Conservation (phyloP, 2,329 filamentous ascomycete species). For the Clonostachys rosea region DNA sequence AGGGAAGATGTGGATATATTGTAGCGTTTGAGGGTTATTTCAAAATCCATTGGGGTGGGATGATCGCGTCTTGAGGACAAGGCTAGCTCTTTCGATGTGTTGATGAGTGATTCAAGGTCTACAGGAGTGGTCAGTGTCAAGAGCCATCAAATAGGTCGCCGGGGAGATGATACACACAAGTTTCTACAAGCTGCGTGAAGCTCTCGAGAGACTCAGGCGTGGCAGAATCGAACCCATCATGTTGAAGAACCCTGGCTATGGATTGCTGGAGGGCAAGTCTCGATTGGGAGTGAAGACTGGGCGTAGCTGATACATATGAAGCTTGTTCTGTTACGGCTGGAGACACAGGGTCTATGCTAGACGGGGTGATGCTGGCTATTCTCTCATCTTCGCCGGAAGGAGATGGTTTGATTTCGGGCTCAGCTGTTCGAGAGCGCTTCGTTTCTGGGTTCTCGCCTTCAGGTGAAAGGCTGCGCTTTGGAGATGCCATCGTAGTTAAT, state of each 20-base stretch:
- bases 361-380: too few species aligned
- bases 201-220: slow-evolving; percentile 53
- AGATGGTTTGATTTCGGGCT: too few species aligned
- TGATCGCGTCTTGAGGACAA: slow-evolving; percentile 44
- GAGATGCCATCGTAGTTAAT: slow-evolving; percentile 8
- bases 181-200: slow-evolving; percentile 50
- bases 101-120: slow-evolving; percentile 47
- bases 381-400: too few species aligned
- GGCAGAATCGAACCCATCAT: slow-evolving; percentile 54
- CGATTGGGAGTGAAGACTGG: slow-evolving; percentile 23
- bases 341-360: too few species aligned
- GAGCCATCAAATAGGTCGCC: not conserved
- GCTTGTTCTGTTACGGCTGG: too few species aligned
- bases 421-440: slow-evolving; percentile 20
- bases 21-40: slow-evolving; percentile 43
- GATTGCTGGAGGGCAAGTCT: slow-evolving; percentile 43
- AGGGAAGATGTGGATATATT: slow-evolving; percentile 47
- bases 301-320: slow-evolving; percentile 9
- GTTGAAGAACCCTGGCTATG: slow-evolving; percentile 48
- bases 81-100: slow-evolving; percentile 40
- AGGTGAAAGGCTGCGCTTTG: slow-evolving; percentile 28
- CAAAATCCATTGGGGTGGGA: slow-evolving; percentile 53
- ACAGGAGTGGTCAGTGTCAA: slow-evolving; percentile 4
- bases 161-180: slow-evolving; percentile 37
- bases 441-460: slow-evolving; percentile 14